A percentile compares a stretch with the other conserved stretches of the same genome.
phyloP scores from a whole-genome alignment of 768 basidiomycete species.

The Pisolithus tinctorius region DNA sequence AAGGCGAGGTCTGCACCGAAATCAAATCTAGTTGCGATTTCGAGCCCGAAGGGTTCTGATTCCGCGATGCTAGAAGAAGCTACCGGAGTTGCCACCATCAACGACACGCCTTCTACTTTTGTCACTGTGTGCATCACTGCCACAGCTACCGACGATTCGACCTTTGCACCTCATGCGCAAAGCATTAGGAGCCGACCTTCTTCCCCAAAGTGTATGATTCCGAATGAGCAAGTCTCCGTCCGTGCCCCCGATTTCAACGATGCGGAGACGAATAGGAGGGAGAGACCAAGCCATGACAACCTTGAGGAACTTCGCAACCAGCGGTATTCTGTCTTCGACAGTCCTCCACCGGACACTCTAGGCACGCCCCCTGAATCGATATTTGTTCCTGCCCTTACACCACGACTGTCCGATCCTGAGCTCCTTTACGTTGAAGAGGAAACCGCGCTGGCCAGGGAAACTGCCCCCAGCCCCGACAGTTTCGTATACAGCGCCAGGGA shows the following conservation, averaged over 20 bases:
- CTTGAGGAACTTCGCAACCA: too few species aligned
- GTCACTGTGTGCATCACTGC: neutral
- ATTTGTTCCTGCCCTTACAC: too few species aligned
- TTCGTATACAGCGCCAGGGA: neutral
- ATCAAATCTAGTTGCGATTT: neutral
- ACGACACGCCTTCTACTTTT: neutral
- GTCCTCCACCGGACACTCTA: too few species aligned
- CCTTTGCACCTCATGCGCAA: neutral
- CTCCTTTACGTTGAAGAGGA: too few species aligned
- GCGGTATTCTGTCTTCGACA: too few species aligned
- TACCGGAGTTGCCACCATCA: neutral
- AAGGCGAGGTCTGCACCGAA: slow-evolving; percentile 7
- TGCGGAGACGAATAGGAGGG: too few species aligned
- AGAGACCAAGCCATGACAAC: too few species aligned
- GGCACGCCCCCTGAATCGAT: too few species aligned
- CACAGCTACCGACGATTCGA: neutral
- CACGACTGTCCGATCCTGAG: too few species aligned
- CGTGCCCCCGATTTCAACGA: too few species aligned
- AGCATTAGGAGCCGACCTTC: neutral
- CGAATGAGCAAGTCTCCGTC: too few species aligned
- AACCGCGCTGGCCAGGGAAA: neutral
- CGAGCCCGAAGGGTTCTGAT: neutral
- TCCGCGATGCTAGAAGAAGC: neutral
- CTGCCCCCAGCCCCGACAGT: neutral
- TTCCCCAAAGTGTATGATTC: too few species aligned